phyloP scores from a whole-genome alignment of 2,329 filamentous ascomycete species.

The Ambrosiella cleistominuta region DNA sequence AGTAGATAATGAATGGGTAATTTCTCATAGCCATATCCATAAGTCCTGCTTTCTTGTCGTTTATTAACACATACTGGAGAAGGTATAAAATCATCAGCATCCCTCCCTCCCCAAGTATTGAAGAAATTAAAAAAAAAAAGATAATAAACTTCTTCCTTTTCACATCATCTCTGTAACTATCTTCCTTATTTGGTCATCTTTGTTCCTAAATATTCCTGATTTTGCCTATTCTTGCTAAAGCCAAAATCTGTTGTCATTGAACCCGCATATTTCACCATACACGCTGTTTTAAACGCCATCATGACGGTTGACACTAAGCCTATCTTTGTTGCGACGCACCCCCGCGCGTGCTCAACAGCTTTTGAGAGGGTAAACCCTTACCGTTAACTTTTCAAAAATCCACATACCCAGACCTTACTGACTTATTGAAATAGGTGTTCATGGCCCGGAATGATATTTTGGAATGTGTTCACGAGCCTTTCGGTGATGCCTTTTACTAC shows the following conservation, averaged over 20 bases:
- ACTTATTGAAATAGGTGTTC: constrained; percentile 49
- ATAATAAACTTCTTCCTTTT: background rate
- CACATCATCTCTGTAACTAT: background rate
- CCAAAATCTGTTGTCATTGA: background rate
- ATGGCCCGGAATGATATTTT: constrained; percentile 80
- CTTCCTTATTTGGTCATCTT: background rate
- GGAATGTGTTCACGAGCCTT: constrained; percentile 81
- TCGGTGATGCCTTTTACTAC: constrained; percentile 92
- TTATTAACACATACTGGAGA: background rate
- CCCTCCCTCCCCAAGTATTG: background rate
- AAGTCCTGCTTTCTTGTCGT: background rate
- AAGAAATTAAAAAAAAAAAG: background rate
- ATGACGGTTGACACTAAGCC: constrained; percentile 45
- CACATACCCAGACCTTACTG: background rate
- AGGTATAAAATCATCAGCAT: background rate
- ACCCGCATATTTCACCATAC: background rate
- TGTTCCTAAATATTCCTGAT: background rate
- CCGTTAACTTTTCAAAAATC: background rate
- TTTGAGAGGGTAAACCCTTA: constrained; percentile 50
- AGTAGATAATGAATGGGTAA: background rate
- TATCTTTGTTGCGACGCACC: constrained; percentile 87
- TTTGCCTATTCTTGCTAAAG: background rate
- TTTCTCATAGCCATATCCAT: background rate
- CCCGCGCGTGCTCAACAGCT: constrained; percentile 85
- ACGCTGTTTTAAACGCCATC: constrained; percentile 5